Conservation (phyloP, 1,284 basidiomycete species). For the Ganoderma meredithae region DNA sequence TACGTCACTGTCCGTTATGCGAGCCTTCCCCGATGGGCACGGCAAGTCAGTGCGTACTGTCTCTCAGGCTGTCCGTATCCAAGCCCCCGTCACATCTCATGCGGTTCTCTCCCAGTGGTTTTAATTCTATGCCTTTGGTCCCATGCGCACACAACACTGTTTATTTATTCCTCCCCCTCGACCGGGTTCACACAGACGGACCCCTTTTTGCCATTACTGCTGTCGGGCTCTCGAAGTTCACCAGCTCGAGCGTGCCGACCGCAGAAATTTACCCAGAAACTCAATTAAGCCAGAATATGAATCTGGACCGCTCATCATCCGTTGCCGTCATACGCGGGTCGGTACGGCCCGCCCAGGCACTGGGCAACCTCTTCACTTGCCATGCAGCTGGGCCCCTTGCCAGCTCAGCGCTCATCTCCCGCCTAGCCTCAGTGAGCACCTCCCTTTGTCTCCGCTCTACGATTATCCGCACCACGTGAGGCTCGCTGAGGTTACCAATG, state of each 20-base stretch:
- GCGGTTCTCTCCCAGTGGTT: neutral
- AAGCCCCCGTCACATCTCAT: neutral
- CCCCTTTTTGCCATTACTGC: neutral
- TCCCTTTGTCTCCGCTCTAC: neutral
- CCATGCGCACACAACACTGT: neutral
- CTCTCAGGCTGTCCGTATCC: neutral
- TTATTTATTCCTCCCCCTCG: neutral
- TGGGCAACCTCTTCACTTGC: neutral
- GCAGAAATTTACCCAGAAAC: neutral
- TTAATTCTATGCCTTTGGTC: neutral
- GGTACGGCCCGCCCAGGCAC: slow-evolving; percentile 1
- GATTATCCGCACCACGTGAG: neutral
- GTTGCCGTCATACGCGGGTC: neutral
- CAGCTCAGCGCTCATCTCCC: neutral
- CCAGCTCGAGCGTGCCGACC: neutral
- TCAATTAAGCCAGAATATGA: neutral
- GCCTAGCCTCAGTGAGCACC: neutral
- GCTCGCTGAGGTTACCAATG: neutral
- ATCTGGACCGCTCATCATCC: neutral
- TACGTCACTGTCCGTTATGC: neutral
- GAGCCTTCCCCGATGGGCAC: neutral
- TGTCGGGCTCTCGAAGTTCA: neutral
- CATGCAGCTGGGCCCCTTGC: neutral
- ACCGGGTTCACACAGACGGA: neutral
- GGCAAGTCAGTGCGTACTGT: neutral